These are phyloP conservation scores for Agapanthus africanus DNA, from an alignment of 106 monocot species.

Conservation along the genomic window DNA sequence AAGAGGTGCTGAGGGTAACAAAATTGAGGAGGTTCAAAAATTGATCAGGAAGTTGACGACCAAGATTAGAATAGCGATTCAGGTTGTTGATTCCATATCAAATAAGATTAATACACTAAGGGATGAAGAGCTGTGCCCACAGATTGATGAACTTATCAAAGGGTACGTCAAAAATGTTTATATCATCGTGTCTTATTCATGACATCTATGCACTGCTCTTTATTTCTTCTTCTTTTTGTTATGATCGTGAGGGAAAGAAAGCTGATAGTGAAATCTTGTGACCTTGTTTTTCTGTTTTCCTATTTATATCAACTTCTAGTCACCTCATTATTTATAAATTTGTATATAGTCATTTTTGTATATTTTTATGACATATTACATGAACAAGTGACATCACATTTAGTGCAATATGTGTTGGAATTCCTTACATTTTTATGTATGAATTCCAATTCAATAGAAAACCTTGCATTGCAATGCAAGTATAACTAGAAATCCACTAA, in stretches of 20 bases:
- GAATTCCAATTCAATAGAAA: too few relatives aligned
- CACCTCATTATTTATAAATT: background rate
- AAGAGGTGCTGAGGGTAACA: slow-evolving; percentile 63
- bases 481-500: background rate
- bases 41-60: slow-evolving; percentile 65
- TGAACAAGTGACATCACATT: background rate
- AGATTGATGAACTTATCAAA: slow-evolving; percentile 57
- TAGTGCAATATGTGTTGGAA: background rate
- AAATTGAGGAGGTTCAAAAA: slow-evolving; percentile 51
- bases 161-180: slow-evolving; percentile 43
- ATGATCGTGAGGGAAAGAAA: background rate
- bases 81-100: slow-evolving; percentile 66
- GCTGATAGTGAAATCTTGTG: too few relatives aligned
- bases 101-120: slow-evolving; percentile 63
- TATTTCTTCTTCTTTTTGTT: background rate
- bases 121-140: slow-evolving; percentile 90
- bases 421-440: too few relatives aligned
- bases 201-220: too few relatives aligned
- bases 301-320: background rate
- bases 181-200: too few relatives aligned
- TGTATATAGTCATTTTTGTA: background rate
- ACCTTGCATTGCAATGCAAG: background rate
- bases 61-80: slow-evolving; percentile 78
- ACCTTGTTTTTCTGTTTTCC: background rate
- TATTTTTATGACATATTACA: background rate